phyloP scores from a whole-genome alignment of 208 protist species.

The Angomonas deanei region DNA sequence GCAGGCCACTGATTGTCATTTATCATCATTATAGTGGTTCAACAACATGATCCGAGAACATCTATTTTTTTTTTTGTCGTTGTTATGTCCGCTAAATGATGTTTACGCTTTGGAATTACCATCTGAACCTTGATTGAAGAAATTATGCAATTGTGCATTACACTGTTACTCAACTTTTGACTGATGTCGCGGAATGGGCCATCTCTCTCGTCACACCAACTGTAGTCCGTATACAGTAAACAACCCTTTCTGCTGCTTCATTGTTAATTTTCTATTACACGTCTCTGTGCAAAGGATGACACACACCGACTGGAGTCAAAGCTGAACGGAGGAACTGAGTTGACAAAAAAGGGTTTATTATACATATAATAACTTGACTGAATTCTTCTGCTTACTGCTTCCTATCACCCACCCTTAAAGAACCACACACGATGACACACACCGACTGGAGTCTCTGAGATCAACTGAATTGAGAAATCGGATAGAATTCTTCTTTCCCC shows the following conservation, averaged over 20 bases:
- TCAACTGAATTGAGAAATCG: constrained; percentile 3
- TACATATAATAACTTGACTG: too few relatives aligned
- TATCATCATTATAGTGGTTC: too few relatives aligned
- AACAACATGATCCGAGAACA: neutral
- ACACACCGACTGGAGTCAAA: too few relatives aligned
- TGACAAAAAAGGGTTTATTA: too few relatives aligned
- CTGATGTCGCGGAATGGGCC: too few relatives aligned
- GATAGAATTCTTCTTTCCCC: constrained; percentile 4
- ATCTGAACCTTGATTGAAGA: neutral
- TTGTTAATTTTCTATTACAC: neutral
- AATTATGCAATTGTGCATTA: neutral
- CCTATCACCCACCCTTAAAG: too few relatives aligned
- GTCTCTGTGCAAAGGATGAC: neutral
- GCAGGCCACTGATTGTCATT: too few relatives aligned
- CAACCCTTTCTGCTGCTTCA: neutral
- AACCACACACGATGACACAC: too few relatives aligned
- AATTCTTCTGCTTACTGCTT: too few relatives aligned
- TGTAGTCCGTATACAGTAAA: too few relatives aligned
- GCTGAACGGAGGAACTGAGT: too few relatives aligned
- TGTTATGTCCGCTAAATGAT: neutral
- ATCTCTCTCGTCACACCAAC: too few relatives aligned
- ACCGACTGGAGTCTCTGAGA: constrained; percentile 5
- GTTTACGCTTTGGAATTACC: constrained; percentile 5
- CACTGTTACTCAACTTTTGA: neutral
- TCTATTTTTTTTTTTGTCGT: neutral